A percentile compares a stretch with the other conserved stretches of the same genome.
These are phyloP conservation scores for Veloboletus limbatus DNA, from an alignment of 1,284 basidiomycete species.

Conservation along the genomic window DNA sequence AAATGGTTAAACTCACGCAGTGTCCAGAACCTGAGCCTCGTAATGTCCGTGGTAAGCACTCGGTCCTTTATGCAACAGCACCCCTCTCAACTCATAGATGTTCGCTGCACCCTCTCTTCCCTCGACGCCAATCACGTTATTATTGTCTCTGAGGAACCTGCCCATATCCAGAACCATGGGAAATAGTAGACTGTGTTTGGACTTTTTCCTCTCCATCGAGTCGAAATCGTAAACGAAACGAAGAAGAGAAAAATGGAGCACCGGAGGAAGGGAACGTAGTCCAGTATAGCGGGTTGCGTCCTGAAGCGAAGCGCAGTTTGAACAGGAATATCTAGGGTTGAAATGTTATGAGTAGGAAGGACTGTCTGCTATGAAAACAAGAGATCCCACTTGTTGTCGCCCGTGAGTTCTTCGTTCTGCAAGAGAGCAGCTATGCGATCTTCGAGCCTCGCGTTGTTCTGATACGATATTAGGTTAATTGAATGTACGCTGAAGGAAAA, in stretches of 20 bases:
- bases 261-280: constrained; percentile 70
- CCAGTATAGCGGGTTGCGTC: constrained; percentile 76
- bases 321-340: constrained; percentile 68
- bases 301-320: constrained; percentile 64
- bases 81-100: constrained; percentile 77
- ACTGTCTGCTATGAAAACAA: neutral
- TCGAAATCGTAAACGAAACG: constrained; percentile 85
- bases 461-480: constrained; percentile 4
- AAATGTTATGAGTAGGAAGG: neutral
- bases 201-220: constrained; percentile 79
- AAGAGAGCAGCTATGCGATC: constrained; percentile 64
- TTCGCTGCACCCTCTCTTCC: constrained; percentile 19
- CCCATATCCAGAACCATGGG: constrained; percentile 74
- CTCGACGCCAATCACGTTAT: constrained; percentile 12
- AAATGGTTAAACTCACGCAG: constrained; percentile 47
- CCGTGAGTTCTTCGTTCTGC: constrained; percentile 67
- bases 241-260: constrained; percentile 84
- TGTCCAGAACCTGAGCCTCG: constrained; percentile 83
- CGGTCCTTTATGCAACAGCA: constrained; percentile 80
- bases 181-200: constrained; percentile 73
- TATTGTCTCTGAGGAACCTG: constrained; percentile 46
- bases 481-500: neutral
- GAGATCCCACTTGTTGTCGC: constrained; percentile 68
- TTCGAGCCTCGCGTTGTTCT: constrained; percentile 73
- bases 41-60: constrained; percentile 94